Conservation (phyloP, 345 rosid species). For the Gossypium thurberi region DNA sequence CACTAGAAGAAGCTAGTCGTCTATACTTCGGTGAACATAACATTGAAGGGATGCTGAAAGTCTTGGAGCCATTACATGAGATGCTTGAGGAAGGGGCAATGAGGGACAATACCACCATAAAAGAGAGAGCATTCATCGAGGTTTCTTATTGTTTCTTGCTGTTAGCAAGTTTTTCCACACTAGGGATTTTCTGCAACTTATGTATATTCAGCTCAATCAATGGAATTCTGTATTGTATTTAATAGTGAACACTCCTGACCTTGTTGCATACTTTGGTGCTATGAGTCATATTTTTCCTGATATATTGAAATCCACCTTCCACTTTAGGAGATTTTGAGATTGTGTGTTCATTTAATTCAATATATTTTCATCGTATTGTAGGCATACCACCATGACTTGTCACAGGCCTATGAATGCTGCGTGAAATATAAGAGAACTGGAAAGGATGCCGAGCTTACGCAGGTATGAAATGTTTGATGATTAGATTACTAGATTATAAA, state of each 20-base stretch:
- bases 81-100: constrained; percentile 85
- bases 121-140: constrained; percentile 95
- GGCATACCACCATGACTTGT: constrained; percentile 84
- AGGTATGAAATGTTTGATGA: constrained; percentile 36
- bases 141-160: constrained; percentile 23
- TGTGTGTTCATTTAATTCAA: background rate
- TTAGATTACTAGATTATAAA: background rate
- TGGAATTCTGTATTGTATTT: background rate
- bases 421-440: constrained; percentile 78
- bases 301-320: background rate
- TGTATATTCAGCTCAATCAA: constrained; percentile 8
- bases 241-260: background rate
- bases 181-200: background rate
- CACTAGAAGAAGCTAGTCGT: constrained; percentile 97
- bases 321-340: background rate
- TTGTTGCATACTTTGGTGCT: background rate
- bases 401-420: constrained; percentile 90
- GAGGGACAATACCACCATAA: constrained; percentile 60
- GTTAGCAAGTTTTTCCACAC: constrained; percentile 11
- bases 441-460: constrained; percentile 93
- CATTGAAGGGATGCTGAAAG: constrained; percentile 94
- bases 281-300: background rate
- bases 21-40: constrained; percentile 94
- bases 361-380: constrained; percentile 22
- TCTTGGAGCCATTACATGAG: constrained; percentile 86